Evolutionary conservation across 140 eudicot genomes (phyloP).

Genomic region (Anethum foeniculum): DNA sequence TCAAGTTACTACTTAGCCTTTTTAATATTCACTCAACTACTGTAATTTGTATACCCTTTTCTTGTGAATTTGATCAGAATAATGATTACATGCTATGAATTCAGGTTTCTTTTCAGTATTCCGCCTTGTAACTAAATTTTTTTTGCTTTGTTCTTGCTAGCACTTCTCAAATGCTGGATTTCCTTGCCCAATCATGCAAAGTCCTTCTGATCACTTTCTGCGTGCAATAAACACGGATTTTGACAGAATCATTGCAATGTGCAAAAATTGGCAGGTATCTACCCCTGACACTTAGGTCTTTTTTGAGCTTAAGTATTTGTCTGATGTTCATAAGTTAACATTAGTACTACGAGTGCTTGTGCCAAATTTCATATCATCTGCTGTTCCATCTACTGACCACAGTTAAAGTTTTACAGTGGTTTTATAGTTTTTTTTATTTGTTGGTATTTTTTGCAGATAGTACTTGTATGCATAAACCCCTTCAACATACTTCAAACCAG

Average conservation of each 20-base stretch:
- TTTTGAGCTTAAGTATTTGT: neutral
- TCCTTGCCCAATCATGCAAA: slow-evolving; percentile 99
- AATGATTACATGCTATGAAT: neutral
- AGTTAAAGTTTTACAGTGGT: neutral
- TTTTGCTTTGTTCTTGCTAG: slow-evolving; percentile 29
- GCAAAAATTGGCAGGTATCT: slow-evolving; percentile 92
- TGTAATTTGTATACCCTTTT: neutral
- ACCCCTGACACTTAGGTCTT: neutral
- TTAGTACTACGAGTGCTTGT: neutral
- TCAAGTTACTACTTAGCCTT: neutral
- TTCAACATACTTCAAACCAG: neutral
- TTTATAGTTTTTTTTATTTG: neutral
- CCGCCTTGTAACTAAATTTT: neutral
- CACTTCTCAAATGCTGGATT: slow-evolving; percentile 99
- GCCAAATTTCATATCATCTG: neutral
- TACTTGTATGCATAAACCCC: neutral
- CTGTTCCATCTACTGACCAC: neutral
- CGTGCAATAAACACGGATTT: slow-evolving; percentile 95
- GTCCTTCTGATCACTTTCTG: slow-evolving; percentile 96
- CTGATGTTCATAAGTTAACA: neutral
- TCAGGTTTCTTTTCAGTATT: neutral
- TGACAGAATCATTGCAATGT: slow-evolving; percentile 87
- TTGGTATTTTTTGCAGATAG: neutral
- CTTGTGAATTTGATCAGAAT: neutral
- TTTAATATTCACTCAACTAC: neutral